Conservation (phyloP, 140 eudicot genomes). For the Cichorium intybus region DNA sequence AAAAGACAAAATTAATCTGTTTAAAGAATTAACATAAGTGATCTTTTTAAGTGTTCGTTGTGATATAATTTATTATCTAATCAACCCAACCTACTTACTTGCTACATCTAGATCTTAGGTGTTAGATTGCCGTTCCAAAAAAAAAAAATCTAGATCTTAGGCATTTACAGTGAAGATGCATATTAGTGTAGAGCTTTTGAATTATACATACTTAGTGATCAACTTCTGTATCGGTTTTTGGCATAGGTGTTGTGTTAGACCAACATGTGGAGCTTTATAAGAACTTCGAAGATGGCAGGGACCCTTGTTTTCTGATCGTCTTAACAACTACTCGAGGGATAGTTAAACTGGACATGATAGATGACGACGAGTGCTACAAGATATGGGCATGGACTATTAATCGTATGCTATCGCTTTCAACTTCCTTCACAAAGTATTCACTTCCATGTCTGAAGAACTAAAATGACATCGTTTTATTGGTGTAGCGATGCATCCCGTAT, state of each 20-base stretch:
- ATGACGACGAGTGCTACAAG: constrained; percentile 56
- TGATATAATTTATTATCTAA: too few species aligned
- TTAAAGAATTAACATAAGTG: background rate
- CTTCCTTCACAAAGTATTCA: constrained; percentile 53
- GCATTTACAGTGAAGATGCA: too few species aligned
- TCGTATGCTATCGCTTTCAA: constrained; percentile 61
- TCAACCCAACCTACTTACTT: background rate
- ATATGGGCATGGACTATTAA: constrained; percentile 76
- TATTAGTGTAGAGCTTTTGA: too few species aligned
- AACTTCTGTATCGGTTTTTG: background rate
- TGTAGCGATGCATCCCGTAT: constrained; percentile 14
- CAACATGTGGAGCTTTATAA: constrained; percentile 74
- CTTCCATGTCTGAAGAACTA: constrained; percentile 44
- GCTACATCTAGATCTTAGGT: background rate
- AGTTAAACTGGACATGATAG: constrained; percentile 76
- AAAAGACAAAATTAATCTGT: too few species aligned
- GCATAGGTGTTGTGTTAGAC: constrained; percentile 61
- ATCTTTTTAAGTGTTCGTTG: too few species aligned
- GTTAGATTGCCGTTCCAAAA: too few species aligned
- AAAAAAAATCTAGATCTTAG: too few species aligned
- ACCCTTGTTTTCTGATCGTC: constrained; percentile 67
- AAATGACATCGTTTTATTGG: background rate
- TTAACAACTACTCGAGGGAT: constrained; percentile 68
- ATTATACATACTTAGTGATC: background rate
- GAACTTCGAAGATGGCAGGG: constrained; percentile 45